Base-by-base conservation (phyloP, 1,284 basidiomycete species). In the Marasmius oreades region DNA sequence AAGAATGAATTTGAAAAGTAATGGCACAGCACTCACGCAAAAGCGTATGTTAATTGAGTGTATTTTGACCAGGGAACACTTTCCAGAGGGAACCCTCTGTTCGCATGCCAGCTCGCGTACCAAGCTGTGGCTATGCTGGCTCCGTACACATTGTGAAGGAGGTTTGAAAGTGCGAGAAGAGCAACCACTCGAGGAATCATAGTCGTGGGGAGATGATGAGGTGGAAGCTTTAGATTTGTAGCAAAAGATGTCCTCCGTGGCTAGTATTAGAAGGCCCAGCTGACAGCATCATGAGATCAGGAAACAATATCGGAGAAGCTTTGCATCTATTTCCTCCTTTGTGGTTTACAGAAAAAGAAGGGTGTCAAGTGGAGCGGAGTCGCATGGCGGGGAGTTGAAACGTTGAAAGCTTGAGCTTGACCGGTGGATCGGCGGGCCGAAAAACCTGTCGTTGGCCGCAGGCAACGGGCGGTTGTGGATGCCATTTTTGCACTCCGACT, bases 11-110 rank as follows among this genome's bases (percentile, higher is more conserved):
- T 14, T 37, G 1, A 14, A 48, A 26, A 8, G 26, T 7, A 36
- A 39, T 7, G 36, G n/a, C 14, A 37, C n/a, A 31, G 7, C 22
- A 47, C 50, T 46, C 18, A 56, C 55, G 55, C 58, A 16, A 59
- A 59, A 14, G 58, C 55, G 51, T 53, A 59, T 1, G 44, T 50
- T 51, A 59, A 47, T 47, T 59, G 58, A 3, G 58, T 59, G 52
- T 59, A 59, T 31, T 53, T 59, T 2, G 37, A 43, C 58, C 58
- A 59, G 7, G 22, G 37, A 26, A 59, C 52, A 36, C 42, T 34
- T 6, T 55, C 53, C 11, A 56, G 24, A 50, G 36, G 43, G 36
- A 59, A 53, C 11, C 51, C 44, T 5, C 20, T 34, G 14, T 44
- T 44, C 12, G 34, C 37, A 46, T 59, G 58, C 55, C 55, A 59